These are phyloP conservation scores for Pisolithus albus DNA, from an alignment of 768 basidiomycete genomes.

Conservation along the genomic window DNA sequence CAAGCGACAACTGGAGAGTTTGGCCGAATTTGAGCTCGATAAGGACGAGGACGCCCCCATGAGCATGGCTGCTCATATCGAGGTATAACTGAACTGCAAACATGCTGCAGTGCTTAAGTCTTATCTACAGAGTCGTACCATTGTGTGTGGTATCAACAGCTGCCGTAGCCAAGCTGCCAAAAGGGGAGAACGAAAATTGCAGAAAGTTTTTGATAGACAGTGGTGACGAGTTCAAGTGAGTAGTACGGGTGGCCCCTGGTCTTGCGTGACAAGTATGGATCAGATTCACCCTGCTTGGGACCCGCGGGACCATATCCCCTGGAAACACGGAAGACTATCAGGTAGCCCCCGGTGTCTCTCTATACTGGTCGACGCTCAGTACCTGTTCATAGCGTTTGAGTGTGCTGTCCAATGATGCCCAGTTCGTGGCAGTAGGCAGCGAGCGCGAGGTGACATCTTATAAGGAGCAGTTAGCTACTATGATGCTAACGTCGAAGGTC, in stretches of 20 bases:
- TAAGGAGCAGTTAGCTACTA: slow-evolving; percentile 9
- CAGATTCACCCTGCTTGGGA: slow-evolving; percentile 27
- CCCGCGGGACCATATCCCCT: slow-evolving; percentile 55
- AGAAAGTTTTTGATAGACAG: slow-evolving; percentile 51
- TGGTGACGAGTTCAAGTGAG: slow-evolving; percentile 49
- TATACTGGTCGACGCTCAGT: slow-evolving; percentile 1
- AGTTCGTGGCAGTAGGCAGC: slow-evolving; percentile 65
- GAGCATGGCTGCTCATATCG: slow-evolving; percentile 72
- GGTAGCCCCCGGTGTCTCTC: slow-evolving; percentile 38
- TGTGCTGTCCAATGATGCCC: slow-evolving; percentile 63
- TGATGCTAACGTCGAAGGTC: slow-evolving; percentile 7
- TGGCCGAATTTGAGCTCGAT: slow-evolving; percentile 69
- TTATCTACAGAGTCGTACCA: slow-evolving; percentile 34
- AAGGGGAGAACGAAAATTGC: slow-evolving; percentile 79
- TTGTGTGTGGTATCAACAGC: slow-evolving; percentile 89
- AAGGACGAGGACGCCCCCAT: slow-evolving; percentile 91
- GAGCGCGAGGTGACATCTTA: slow-evolving; percentile 52
- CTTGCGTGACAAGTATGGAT: slow-evolving; percentile 6
- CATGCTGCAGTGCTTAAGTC: not conserved
- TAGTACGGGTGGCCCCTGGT: slow-evolving; percentile 3
- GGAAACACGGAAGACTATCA: slow-evolving; percentile 75
- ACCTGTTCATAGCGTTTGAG: slow-evolving; percentile 72
- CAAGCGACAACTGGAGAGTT: slow-evolving; percentile 45
- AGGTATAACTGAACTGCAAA: slow-evolving; percentile 35
- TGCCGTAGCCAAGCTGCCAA: slow-evolving; percentile 50